Evolutionary conservation across 306 rosid species (phyloP).

Genomic region (Lathyrus tuberosus): DNA sequence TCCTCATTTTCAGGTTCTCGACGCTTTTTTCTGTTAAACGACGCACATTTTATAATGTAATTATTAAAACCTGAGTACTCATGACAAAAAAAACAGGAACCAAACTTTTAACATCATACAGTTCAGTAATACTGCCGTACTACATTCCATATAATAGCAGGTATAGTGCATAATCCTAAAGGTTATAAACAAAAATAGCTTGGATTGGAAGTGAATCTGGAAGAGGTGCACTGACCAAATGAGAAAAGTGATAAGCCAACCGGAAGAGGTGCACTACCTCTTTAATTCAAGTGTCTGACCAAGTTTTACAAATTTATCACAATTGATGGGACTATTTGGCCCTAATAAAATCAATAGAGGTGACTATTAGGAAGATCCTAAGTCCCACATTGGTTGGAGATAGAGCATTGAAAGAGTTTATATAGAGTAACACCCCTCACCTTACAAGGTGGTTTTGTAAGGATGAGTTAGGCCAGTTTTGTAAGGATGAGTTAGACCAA

Average conservation of each 20-base stretch:
- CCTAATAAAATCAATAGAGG: too few species aligned
- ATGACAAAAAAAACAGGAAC: constrained; percentile 7
- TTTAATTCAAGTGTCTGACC: too few species aligned
- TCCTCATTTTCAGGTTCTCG: constrained; percentile 56
- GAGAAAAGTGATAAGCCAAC: constrained; percentile 17
- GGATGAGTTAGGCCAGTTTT: too few species aligned
- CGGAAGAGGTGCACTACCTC: too few species aligned
- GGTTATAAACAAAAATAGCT: constrained; percentile 7
- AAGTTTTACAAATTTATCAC: too few species aligned
- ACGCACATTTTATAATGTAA: constrained; percentile 32
- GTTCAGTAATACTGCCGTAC: background rate
- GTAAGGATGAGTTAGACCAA: too few species aligned
- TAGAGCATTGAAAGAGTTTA: too few species aligned
- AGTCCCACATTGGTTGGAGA: too few species aligned
- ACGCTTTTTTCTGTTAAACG: constrained; percentile 61
- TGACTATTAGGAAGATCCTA: too few species aligned
- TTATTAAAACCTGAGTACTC: constrained; percentile 16
- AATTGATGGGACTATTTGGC: too few species aligned
- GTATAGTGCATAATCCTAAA: constrained; percentile 11
- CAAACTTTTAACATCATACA: background rate
- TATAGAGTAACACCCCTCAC: too few species aligned
- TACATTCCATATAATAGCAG: constrained; percentile 4
- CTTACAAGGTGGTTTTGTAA: too few species aligned
- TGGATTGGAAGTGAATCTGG: constrained; percentile 19
- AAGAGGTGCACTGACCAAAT: constrained; percentile 17